Conservation (phyloP, 306 rosid species). For the Arachis stenosperma region DNA sequence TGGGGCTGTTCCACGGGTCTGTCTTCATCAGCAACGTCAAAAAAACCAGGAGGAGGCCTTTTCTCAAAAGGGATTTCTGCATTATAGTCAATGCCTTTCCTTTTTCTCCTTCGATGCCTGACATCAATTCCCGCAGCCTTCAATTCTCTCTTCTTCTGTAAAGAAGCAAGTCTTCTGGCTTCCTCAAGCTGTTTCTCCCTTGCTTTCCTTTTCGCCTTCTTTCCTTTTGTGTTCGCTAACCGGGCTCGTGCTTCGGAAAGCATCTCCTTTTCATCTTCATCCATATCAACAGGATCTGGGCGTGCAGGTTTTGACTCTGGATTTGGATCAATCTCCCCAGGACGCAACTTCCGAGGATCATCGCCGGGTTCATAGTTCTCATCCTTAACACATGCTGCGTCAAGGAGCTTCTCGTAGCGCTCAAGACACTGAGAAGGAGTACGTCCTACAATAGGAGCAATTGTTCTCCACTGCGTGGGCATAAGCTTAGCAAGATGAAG, state of each 20-base stretch:
- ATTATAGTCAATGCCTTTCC: slow-evolving; percentile 90
- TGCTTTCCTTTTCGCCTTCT: slow-evolving; percentile 94
- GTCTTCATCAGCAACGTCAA: slow-evolving; percentile 74
- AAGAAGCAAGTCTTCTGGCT: slow-evolving; percentile 91
- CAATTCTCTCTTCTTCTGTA: slow-evolving; percentile 85
- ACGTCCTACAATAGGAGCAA: slow-evolving; percentile 91
- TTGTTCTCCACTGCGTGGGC: slow-evolving; percentile 95
- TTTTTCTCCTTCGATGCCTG: slow-evolving; percentile 81
- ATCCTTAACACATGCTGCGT: slow-evolving; percentile 94
- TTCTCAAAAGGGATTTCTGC: slow-evolving; percentile 92
- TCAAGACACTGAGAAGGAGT: slow-evolving; percentile 93
- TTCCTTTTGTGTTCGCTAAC: slow-evolving; percentile 89
- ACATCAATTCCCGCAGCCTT: slow-evolving; percentile 92
- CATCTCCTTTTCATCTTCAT: slow-evolving; percentile 97
- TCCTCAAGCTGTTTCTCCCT: slow-evolving; percentile 96
- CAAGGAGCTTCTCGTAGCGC: slow-evolving; percentile 89
- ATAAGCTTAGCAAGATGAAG: slow-evolving; percentile 95
- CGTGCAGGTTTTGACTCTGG: slow-evolving; percentile 95
- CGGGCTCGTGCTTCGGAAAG: slow-evolving; percentile 96
- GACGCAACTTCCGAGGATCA: slow-evolving; percentile 89
- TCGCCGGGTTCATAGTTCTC: slow-evolving; percentile 89
- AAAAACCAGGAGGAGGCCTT: slow-evolving; percentile 91
- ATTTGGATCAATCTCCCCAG: slow-evolving; percentile 91
- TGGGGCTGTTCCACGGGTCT: slow-evolving; percentile 71
- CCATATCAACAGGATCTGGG: slow-evolving; percentile 97